Percentiles rank a stretch among this genome's conserved stretches.
phyloP scores from a whole-genome alignment of 352 stramenopile genomes.

The Phytopythium delawarense region DNA sequence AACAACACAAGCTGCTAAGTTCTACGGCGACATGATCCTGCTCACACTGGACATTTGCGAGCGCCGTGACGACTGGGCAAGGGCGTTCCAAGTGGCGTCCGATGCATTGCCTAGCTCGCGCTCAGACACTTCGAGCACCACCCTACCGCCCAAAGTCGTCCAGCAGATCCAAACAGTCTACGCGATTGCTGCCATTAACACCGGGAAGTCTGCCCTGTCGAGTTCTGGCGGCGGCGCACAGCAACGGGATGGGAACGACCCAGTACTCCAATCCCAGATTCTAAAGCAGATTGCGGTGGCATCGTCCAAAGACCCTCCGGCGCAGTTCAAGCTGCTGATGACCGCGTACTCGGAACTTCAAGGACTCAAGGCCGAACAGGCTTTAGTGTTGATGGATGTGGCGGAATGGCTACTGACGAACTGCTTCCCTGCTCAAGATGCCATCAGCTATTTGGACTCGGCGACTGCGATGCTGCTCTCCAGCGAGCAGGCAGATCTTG shows the following conservation, averaged over 20 bases:
- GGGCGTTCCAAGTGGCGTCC: conserved; percentile 34
- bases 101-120: conserved; percentile 20
- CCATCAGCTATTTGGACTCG: conserved; percentile 47
- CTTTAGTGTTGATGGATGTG: conserved; percentile 70
- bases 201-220: conserved; percentile 31
- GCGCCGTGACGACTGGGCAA: conserved; percentile 36
- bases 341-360: conserved; percentile 58
- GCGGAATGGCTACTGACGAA: conserved; percentile 84
- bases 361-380: conserved; percentile 53
- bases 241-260: conserved; percentile 34
- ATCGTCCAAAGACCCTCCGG: conserved; percentile 47
- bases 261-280: conserved; percentile 56
- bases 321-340: conserved; percentile 53
- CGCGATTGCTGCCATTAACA: conserved; percentile 55
- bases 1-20: not conserved
- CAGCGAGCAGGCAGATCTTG: conserved; percentile 22
- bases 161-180: conserved; percentile 52
- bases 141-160: conserved; percentile 18
- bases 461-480: conserved; percentile 39
- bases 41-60: conserved; percentile 53
- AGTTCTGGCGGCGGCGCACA: conserved; percentile 15
- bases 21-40: conserved; percentile 56
- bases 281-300: conserved; percentile 61
- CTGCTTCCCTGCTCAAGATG: conserved; percentile 50
- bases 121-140: conserved; percentile 8